Evolutionary conservation across 306 rosid genomes (phyloP).

Genomic region (Pyrus bretschneideri): DNA sequence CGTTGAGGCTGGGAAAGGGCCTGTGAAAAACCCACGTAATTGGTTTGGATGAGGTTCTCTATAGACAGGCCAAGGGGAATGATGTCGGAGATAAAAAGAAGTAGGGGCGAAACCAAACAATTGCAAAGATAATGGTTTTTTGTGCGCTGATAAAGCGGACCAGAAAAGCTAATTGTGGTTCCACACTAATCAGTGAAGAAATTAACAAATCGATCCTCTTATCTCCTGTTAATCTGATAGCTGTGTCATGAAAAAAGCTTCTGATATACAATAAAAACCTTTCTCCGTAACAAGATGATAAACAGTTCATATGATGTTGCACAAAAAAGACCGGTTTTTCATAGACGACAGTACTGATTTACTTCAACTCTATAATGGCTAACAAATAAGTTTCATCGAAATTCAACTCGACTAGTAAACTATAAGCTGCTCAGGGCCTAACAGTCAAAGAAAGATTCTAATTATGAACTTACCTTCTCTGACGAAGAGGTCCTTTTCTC

Average conservation of each 20-base stretch:
- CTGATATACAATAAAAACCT: neutral
- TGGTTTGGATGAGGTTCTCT: neutral
- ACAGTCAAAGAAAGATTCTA: neutral
- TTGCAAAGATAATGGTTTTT: neutral
- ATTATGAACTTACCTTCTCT: conserved; percentile 57
- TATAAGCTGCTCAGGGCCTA: neutral
- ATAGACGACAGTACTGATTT: neutral
- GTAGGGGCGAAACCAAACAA: neutral
- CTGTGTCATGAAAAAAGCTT: neutral
- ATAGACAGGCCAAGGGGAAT: neutral
- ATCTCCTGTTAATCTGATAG: neutral
- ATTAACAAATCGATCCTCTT: neutral
- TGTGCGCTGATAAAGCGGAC: neutral
- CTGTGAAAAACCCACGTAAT: neutral
- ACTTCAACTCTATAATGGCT: neutral
- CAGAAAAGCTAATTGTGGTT: neutral
- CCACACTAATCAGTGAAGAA: neutral
- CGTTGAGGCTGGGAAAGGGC: neutral
- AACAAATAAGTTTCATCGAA: neutral
- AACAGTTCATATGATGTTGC: neutral
- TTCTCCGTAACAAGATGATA: neutral
- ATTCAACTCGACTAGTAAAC: neutral
- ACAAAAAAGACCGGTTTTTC: neutral
- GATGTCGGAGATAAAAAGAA: neutral
- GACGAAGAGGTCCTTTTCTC: conserved; percentile 68